A percentile compares a stretch with the other conserved stretches of the same genome.
These are phyloP conservation scores for Durusdinium trenchii DNA, from an alignment of 73 alveolate genomes.

Conservation along the genomic window DNA sequence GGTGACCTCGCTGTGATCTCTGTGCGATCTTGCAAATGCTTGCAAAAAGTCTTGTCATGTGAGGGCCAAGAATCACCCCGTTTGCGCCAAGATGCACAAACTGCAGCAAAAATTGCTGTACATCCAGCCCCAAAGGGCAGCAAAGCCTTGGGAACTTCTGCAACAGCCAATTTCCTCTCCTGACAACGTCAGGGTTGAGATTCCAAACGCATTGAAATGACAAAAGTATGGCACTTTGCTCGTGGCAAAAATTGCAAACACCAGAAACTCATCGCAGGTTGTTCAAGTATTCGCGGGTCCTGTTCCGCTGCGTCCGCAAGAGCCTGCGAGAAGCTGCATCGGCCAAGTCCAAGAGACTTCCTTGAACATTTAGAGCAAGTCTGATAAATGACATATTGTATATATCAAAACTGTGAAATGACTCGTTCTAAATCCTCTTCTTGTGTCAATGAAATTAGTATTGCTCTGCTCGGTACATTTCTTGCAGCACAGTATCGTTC, in stretches of 20 bases:
- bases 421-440: not conserved
- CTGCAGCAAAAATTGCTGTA: constrained; percentile 87
- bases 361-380: not conserved
- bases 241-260: no score
- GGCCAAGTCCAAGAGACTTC: constrained; percentile 92
- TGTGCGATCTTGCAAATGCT: not conserved
- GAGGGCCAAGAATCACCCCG: not conserved
- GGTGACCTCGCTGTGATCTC: constrained; percentile 34
- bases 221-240: not conserved
- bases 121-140: constrained; percentile 94
- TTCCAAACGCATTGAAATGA: not conserved
- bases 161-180: constrained; percentile 65
- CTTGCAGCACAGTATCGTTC: constrained; percentile 45
- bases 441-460: not conserved
- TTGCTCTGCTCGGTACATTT: not conserved
- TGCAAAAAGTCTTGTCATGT: not conserved
- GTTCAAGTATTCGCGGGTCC: not conserved
- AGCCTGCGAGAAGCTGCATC: constrained; percentile 91
- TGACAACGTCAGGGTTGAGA: not conserved
- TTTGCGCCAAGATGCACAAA: constrained; percentile 41
- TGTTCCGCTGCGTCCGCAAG: constrained; percentile 88
- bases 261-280: not conserved
- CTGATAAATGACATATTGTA: not conserved
- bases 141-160: constrained; percentile 66
- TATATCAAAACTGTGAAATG: not conserved